phyloP scores from a whole-genome alignment of 768 basidiomycete species.

The Tylopilus cervinicoccineus region DNA sequence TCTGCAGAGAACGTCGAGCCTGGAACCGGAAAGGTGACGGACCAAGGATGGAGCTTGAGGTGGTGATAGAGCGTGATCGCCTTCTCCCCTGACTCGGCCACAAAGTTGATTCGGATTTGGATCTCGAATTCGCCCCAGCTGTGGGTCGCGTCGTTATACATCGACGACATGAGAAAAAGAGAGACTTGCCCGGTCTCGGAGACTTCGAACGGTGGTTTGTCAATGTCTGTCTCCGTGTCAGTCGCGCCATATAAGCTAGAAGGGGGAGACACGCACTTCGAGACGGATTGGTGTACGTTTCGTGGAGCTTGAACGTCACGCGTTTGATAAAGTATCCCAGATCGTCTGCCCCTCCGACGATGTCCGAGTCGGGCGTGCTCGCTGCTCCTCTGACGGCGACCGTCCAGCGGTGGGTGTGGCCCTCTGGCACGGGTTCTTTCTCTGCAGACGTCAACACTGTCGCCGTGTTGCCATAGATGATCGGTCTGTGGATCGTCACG shows the following conservation, averaged over 20 bases:
- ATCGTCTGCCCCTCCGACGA: constrained; percentile 89
- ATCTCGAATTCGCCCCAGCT: constrained; percentile 99
- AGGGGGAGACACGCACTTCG: constrained; percentile 59
- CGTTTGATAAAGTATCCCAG: constrained; percentile 89
- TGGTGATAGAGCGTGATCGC: constrained; percentile 85
- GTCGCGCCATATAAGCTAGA: background rate
- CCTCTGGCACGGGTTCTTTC: constrained; percentile 50
- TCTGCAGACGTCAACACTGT: constrained; percentile 73
- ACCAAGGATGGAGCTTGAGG: constrained; percentile 93
- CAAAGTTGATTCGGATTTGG: constrained; percentile 86
- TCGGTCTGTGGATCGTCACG: constrained; percentile 79
- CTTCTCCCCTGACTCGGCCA: constrained; percentile 88
- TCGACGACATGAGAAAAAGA: background rate
- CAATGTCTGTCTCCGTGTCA: constrained; percentile 55
- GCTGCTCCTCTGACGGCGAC: constrained; percentile 90
- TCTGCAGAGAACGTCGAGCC: constrained; percentile 36
- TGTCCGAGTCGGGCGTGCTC: constrained; percentile 64
- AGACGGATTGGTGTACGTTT: constrained; percentile 88
- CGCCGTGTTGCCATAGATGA: constrained; percentile 96
- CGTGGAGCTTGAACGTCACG: constrained; percentile 96
- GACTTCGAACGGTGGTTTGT: constrained; percentile 92
- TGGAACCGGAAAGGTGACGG: constrained; percentile 32
- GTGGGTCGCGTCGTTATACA: background rate
- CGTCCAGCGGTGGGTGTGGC: constrained; percentile 96
- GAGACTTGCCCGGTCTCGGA: constrained; percentile 83